A percentile compares a stretch with the other conserved stretches of the same genome.
Conservation (phyloP, 768 basidiomycete genomes). For the Hebeloma cylindrosporum region DNA sequence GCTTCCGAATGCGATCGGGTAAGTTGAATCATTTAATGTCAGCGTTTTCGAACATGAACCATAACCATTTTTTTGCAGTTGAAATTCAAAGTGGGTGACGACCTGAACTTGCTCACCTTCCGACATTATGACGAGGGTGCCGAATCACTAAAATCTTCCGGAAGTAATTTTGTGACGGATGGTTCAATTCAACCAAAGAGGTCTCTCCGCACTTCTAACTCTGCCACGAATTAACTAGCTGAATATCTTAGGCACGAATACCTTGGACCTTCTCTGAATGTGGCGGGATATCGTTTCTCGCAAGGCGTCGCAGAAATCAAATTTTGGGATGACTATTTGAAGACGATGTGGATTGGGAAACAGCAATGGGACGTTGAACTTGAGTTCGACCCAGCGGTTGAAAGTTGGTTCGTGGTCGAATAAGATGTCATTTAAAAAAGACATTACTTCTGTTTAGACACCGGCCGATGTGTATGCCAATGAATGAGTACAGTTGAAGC, state of each 20-base stretch:
- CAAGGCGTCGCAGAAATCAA: not conserved
- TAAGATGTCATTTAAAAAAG: too few relatives aligned
- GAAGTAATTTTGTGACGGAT: not conserved
- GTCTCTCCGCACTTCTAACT: not conserved
- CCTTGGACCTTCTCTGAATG: not conserved
- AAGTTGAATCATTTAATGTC: too few relatives aligned
- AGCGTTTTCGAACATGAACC: too few relatives aligned
- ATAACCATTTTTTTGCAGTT: too few relatives aligned
- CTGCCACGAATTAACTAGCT: not conserved
- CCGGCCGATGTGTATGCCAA: too few relatives aligned
- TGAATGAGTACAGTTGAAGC: too few relatives aligned
- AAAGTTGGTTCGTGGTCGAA: not conserved
- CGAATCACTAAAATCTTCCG: slow-evolving; percentile 1
- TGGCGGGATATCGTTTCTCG: slow-evolving; percentile 2
- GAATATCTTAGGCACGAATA: not conserved
- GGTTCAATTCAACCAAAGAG: slow-evolving; percentile 5
- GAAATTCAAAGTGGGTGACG: slow-evolving; percentile 1
- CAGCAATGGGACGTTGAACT: slow-evolving; percentile 1
- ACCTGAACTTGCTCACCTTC: slow-evolving; percentile 3
- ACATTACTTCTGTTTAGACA: too few relatives aligned
- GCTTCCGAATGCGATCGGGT: not conserved
- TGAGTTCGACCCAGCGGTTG: slow-evolving; percentile 1
- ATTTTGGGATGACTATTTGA: not conserved
- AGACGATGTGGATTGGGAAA: slow-evolving; percentile 2
- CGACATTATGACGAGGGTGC: slow-evolving; percentile 1